A percentile compares a stretch with the other conserved stretches of the same genome.
These are phyloP conservation scores for Vickermania spadyakhi DNA, from an alignment of 208 protist genomes.

Conservation along the genomic window DNA sequence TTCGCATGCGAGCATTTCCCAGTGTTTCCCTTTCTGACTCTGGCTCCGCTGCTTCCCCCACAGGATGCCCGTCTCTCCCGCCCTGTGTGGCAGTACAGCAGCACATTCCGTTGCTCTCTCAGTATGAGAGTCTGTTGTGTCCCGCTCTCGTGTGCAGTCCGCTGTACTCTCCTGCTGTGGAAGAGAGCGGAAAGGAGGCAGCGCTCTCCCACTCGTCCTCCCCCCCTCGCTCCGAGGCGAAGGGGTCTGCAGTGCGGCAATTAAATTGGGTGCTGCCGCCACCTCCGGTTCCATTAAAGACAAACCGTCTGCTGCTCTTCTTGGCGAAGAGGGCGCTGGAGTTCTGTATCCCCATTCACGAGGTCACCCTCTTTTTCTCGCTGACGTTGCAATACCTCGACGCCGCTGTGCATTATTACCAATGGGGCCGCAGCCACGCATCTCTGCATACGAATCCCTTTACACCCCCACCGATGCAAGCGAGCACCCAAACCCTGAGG, in stretches of 20 bases:
- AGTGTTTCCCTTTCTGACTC: neutral
- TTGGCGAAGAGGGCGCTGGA: conserved; percentile 21
- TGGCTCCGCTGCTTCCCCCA: neutral
- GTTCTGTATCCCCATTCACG: conserved; percentile 32
- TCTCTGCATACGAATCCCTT: no score
- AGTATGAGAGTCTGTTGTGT: conserved; percentile 48
- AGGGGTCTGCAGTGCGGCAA: neutral
- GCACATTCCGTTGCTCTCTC: conserved; percentile 22
- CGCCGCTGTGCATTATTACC: conserved; percentile 5
- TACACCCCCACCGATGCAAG: no score
- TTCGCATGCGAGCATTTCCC: neutral
- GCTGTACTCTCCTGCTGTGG: conserved; percentile 21
- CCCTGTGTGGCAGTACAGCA: conserved; percentile 5
- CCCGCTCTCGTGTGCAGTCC: conserved; percentile 53
- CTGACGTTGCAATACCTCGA: conserved; percentile 45
- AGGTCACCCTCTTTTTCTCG: conserved; percentile 33
- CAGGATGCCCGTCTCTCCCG: neutral
- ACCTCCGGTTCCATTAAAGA: conserved; percentile 5
- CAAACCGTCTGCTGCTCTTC: conserved; percentile 5
- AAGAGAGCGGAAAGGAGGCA: neutral
- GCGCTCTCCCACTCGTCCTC: neutral
- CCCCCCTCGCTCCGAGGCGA: neutral
- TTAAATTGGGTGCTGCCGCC: neutral
- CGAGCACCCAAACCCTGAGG: no score
- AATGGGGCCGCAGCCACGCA: neutral